Conservation (phyloP, 352 stramenopile genomes). For the Blastocystis sp. region DNA sequence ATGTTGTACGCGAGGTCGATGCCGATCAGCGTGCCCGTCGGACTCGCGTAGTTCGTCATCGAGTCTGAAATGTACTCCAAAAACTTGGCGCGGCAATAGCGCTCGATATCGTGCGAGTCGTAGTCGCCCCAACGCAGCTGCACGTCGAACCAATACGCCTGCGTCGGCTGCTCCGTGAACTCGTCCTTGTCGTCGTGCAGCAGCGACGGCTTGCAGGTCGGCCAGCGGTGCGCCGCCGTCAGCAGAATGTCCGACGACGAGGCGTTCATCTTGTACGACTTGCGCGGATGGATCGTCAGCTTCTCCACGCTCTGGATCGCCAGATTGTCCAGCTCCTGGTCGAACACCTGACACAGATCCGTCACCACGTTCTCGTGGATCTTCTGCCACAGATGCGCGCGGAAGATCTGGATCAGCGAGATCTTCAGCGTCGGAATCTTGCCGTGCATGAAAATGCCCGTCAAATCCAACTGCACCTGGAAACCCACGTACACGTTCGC, state of each 20-base stretch:
- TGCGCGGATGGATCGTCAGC: constrained; percentile 97
- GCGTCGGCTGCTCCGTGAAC: constrained; percentile 87
- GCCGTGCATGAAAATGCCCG: constrained; percentile 99
- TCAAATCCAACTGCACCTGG: constrained; percentile 98
- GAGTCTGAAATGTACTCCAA: constrained; percentile 99
- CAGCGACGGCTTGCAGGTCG: constrained; percentile 75
- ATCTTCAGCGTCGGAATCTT: constrained; percentile 99
- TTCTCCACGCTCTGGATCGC: constrained; percentile 99
- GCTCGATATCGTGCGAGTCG: constrained; percentile 98
- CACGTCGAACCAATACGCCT: constrained; percentile 99
- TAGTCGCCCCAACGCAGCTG: constrained; percentile 99
- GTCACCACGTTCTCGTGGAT: constrained; percentile 86
- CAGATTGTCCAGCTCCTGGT: constrained; percentile 94
- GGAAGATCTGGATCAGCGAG: constrained; percentile 84
- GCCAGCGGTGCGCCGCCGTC: constrained; percentile 97
- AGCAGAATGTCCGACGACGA: constrained; percentile 95
- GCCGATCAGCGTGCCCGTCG: constrained; percentile 87
- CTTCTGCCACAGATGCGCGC: constrained; percentile 99
- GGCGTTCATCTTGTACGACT: constrained; percentile 99
- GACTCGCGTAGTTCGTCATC: constrained; percentile 98
- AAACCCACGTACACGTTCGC: constrained; percentile 99
- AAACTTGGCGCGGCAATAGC: constrained; percentile 96
- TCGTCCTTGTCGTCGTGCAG: constrained; percentile 84
- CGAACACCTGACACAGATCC: constrained; percentile 84
- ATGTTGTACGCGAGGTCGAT: constrained; percentile 98